These are phyloP conservation scores for Panicum hallii DNA, from an alignment of 202 grass and related monocot species.

Conservation along the genomic window DNA sequence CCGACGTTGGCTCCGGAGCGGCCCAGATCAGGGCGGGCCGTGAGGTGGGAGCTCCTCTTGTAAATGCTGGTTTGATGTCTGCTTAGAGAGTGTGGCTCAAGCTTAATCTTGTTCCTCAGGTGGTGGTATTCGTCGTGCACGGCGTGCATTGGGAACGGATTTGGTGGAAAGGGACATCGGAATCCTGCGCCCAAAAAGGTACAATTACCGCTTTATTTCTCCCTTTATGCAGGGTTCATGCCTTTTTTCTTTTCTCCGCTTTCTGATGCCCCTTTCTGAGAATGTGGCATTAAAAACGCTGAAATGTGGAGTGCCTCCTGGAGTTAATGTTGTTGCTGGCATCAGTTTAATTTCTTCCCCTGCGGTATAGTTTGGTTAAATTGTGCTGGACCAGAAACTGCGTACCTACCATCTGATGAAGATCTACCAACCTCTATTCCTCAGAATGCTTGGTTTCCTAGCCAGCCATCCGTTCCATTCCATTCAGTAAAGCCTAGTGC, in stretches of 20 bases:
- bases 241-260: neutral
- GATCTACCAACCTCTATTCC: neutral
- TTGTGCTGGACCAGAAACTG: neutral
- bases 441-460: constrained; percentile 5
- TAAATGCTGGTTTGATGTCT: neutral
- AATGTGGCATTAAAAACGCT: constrained; percentile 13
- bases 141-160: neutral
- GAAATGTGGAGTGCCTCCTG: neutral
- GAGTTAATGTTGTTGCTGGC: constrained; percentile 15
- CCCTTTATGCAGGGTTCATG: constrained; percentile 3
- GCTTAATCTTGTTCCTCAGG: neutral
- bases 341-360: neutral
- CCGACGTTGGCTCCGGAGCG: neutral
- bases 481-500: neutral
- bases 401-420: neutral
- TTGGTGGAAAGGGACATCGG: constrained; percentile 31
- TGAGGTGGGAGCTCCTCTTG: constrained; percentile 10
- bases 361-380: neutral
- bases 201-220: constrained; percentile 11
- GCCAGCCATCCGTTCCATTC: neutral
- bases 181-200: constrained; percentile 26
- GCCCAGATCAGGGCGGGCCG: constrained; percentile 16
- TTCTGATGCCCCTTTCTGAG: neutral
- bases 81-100: neutral
- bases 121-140: neutral